Percentiles rank a stretch among this genome's conserved stretches.
These are phyloP conservation scores for Kitagawia praeruptora DNA, from an alignment of 129 eudicot species.

Conservation along the genomic window DNA sequence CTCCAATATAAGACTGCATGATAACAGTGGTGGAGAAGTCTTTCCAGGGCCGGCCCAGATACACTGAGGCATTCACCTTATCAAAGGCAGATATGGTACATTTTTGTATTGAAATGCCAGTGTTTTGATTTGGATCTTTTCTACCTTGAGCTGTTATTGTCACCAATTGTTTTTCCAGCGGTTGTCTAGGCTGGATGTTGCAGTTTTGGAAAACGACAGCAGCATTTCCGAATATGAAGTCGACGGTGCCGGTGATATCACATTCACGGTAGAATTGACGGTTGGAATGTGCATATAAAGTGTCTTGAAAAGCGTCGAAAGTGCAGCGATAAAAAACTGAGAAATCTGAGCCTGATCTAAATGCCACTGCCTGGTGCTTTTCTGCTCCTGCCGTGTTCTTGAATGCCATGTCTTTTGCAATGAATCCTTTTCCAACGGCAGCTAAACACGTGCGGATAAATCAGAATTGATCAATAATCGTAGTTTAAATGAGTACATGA, in stretches of 20 bases:
- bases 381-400: conserved; percentile 21
- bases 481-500: background rate
- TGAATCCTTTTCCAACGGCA: conserved; percentile 20
- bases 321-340: conserved; percentile 27
- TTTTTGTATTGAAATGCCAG: conserved; percentile 3
- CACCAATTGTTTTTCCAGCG: conserved; percentile 9
- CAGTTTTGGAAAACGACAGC: conserved; percentile 31
- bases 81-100: background rate
- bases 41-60: conserved; percentile 41
- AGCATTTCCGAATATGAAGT: conserved; percentile 35
- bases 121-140: conserved; percentile 1
- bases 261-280: conserved; percentile 34
- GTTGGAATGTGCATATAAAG: conserved; percentile 33
- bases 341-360: conserved; percentile 26
- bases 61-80: background rate
- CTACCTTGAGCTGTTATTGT: conserved; percentile 8
- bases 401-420: conserved; percentile 25
- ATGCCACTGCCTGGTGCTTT: conserved; percentile 30
- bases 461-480: background rate
- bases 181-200: conserved; percentile 19
- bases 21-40: conserved; percentile 51
- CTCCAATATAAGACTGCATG: conserved; percentile 51
- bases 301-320: conserved; percentile 34
- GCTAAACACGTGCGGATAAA: conserved; percentile 7
- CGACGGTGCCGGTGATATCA: conserved; percentile 28